A percentile compares a stretch with the other conserved stretches of the same genome.
Evolutionary conservation across 2,329 filamentous ascomycete species (phyloP).

Genomic region (Diplodia corticola): DNA sequence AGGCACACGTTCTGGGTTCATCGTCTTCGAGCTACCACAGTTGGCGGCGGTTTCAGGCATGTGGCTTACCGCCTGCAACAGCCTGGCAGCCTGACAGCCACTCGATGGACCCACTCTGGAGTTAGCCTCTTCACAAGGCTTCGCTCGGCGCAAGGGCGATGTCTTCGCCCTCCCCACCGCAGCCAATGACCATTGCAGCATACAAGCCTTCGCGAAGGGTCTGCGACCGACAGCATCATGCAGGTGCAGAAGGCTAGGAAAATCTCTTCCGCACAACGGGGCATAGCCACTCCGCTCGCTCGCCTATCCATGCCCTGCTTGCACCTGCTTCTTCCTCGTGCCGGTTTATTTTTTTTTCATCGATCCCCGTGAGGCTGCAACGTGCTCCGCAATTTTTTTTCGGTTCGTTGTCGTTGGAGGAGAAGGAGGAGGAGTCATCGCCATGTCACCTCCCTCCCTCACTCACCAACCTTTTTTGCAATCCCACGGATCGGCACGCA

Average conservation of each 20-base stretch:
- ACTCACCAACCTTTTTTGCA: too few species aligned
- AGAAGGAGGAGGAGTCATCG: too few species aligned
- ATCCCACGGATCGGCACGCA: background rate
- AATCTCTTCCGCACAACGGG: background rate
- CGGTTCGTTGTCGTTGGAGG: too few species aligned
- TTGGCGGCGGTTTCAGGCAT: background rate
- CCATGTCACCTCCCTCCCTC: background rate
- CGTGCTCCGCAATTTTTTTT: background rate
- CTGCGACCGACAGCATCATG: background rate
- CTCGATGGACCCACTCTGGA: background rate
- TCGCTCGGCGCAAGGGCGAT: background rate
- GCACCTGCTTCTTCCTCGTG: background rate
- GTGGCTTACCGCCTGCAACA: conserved; percentile 4
- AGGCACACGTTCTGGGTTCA: background rate
- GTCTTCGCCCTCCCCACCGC: background rate
- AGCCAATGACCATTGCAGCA: background rate
- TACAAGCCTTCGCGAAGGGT: background rate
- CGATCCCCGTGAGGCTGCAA: background rate
- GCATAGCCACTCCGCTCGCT: conserved; percentile 1
- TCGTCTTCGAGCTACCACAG: background rate
- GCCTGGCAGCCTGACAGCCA: background rate
- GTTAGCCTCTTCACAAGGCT: background rate
- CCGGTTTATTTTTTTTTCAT: too few species aligned
- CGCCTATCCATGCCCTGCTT: background rate
- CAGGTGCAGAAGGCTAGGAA: background rate